Base-by-base conservation (phyloP, 768 basidiomycete genomes). In the Dioszegia hungarica region DNA sequence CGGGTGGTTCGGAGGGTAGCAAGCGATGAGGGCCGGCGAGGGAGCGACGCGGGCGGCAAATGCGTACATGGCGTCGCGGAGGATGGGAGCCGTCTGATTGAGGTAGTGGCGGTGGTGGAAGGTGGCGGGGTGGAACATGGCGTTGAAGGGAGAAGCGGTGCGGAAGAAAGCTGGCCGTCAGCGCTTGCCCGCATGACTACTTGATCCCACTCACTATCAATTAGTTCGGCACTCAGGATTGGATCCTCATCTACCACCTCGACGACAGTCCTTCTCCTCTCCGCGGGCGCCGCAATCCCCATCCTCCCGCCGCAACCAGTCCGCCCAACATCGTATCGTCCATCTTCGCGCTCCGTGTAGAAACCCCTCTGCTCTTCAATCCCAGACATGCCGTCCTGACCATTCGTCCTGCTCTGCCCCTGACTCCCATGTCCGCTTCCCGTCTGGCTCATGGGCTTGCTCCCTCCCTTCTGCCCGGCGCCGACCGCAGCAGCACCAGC, bases 51-150 rank as follows among this genome's bases (percentile, higher is more conserved):
- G 67, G 22, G 64, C 56, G 10, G 75, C 53, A 19, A 73, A 54
- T 24, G 75, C 75, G 59, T 67, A 72, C 6, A 76, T 73, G 24
- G 66, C 62, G 37, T 74, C 64, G 38, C 74, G 56, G 19, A 76
- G 62, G 10, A 68, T 49, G 0, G 67, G 67, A 10, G 70, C 66
- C 14, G 62, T 56, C 34, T 63, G 60, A 15, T 53, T 50, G 27
- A 67, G 64, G 54, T 71, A 74, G 10, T 66, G 57, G 5, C 75
- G 70, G 41, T 74, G 62, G 14, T 68, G 59, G 56, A 76, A 76
- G 4, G 75, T 76, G 1, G 75, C 54, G 5, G 56, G 47, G 54
- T 76, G 75, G 24, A 76, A 63, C 69, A 76, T 76, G 20, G 63
- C 51, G 14, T 53, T 46, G 38, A 67, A 67, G 40, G 75, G 75